Conservation (phyloP, 1,139 yeast genomes). For the Nadsonia starkeyi-henricii region DNA sequence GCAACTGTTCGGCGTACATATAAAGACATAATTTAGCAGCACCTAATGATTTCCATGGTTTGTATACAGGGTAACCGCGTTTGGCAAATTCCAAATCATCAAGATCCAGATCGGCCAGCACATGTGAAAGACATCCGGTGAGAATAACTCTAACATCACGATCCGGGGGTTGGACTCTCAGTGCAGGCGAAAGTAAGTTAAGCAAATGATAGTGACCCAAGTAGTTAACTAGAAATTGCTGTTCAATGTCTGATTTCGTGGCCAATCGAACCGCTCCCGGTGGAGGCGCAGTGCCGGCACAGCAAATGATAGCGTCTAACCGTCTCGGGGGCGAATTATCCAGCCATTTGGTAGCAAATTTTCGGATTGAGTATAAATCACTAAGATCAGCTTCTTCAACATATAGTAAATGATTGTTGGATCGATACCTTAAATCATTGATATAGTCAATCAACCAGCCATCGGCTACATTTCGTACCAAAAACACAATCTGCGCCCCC, state of each 20-base stretch:
- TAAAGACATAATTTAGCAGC: constrained; percentile 66
- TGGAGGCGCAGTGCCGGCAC: constrained; percentile 78
- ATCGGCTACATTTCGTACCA: constrained; percentile 44
- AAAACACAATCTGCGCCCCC: constrained; percentile 78
- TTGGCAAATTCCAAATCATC: constrained; percentile 55
- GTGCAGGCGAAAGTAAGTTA: constrained; percentile 63
- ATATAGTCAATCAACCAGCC: constrained; percentile 71
- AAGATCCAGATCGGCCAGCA: constrained; percentile 51
- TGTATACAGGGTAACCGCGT: constrained; percentile 42
- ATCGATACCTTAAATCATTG: constrained; percentile 56
- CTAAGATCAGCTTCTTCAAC: constrained; percentile 80
- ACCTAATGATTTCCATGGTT: constrained; percentile 71
- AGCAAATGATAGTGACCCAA: constrained; percentile 68
- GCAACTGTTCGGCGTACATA: constrained; percentile 63
- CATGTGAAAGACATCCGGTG: constrained; percentile 64
- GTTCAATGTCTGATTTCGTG: constrained; percentile 69
- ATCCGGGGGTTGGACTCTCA: constrained; percentile 84
- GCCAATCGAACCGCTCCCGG: constrained; percentile 44
- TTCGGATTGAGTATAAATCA: constrained; percentile 63
- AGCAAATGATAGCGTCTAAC: constrained; percentile 74
- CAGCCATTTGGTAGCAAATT: constrained; percentile 88
- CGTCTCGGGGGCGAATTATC: constrained; percentile 85
- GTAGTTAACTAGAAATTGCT: constrained; percentile 73
- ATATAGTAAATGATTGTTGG: constrained; percentile 62
- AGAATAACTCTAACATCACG: constrained; percentile 75